phyloP scores from a whole-genome alignment of 305 asterid species.

The Fraxinus xanthoxyloides region DNA sequence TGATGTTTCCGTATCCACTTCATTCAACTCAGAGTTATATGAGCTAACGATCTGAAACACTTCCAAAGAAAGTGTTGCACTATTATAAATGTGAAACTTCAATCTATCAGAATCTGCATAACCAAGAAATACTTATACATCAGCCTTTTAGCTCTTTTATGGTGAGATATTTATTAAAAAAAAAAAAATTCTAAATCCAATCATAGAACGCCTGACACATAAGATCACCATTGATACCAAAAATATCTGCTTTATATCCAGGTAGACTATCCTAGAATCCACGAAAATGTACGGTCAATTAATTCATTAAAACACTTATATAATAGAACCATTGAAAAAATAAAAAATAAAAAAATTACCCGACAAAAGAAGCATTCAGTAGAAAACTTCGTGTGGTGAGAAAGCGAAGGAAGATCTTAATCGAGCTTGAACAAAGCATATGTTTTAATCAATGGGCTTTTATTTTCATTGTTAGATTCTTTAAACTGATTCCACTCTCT shows the following conservation, averaged over 20 bases:
- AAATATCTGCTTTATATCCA: background rate
- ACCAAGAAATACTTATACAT: background rate
- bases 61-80: no score
- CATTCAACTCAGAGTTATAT: background rate
- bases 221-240: background rate
- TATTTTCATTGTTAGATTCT: background rate
- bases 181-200: background rate
- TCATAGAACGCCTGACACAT: background rate
- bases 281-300: background rate
- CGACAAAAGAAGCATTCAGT: slow-evolving; percentile 58
- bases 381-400: slow-evolving; percentile 59
- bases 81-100: background rate
- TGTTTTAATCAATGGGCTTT: background rate
- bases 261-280: background rate
- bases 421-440: background rate
- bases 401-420: slow-evolving; percentile 39
- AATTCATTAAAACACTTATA: background rate
- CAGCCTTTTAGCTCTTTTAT: background rate
- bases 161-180: background rate
- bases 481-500: background rate
- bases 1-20: background rate
- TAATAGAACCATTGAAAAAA: background rate
- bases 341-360: slow-evolving; percentile 33
- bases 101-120: background rate
- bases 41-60: background rate